Evolutionary conservation across 2,329 filamentous ascomycete genomes (phyloP), one percentile per base, ranked within the genome.

Genomic region (Botrytis squamosa): DNA sequence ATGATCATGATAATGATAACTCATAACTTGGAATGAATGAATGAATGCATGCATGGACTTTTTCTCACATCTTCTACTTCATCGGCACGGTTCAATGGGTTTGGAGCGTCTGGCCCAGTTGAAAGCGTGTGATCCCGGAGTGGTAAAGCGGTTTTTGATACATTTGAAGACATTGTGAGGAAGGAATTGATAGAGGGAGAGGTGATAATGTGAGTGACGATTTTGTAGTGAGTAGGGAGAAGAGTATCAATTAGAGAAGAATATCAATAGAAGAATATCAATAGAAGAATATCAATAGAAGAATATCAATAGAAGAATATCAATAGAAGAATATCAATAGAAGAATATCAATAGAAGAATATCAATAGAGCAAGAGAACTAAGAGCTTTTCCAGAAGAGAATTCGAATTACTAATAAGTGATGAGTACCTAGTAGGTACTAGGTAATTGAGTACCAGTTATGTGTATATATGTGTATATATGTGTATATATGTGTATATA

Each of bases 61-160:
- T 46, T 40, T 80, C 84, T 83, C 79, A 85, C 85, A 81, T 86
- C 85, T 65, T 85, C 82, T 57, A 85, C 81, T 76, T 86, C 85
- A 70, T 82, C 83, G 44, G 84, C 85, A 74, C 85, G 81, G 72
- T 83, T 78, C 16, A 78, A 72, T 63, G 75, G 72, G n/a, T 68
- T 65, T 68, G 29, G 10, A 60, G 29, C 63, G 33, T 71, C 65
- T 49, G 52, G 22, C 40, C 29, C 52, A 12, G 12, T 67, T 33
- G 57, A 36, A 25, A 70, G 22, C n/a, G 70, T 67, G 46, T 18
- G 62, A 73, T 76, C 75, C 52, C 55, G 62, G 59, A 74, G 29
- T n/a, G 77, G 75, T 22, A 77, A 52, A 3, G 22, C 25, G 25
- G 49, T 2, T 12, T 25, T 4, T 25, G 42, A 36, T 46, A 3